Conservation (phyloP, 1,139 yeast genomes). For the Blastobotrys proliferans region DNA sequence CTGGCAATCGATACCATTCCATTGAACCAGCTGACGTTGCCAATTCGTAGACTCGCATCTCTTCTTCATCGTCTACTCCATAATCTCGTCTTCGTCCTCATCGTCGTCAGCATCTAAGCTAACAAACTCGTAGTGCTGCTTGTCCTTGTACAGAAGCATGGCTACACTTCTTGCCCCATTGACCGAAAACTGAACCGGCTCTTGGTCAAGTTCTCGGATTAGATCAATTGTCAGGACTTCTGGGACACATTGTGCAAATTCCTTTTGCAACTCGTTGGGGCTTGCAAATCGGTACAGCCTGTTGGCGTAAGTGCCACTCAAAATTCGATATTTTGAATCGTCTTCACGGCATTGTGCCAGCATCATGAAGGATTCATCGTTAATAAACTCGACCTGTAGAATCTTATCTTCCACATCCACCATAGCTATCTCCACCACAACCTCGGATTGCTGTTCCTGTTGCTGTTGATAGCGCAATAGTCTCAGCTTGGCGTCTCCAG, state of each 20-base stretch:
- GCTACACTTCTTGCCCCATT: conserved; percentile 25
- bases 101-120: conserved; percentile 22
- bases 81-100: conserved; percentile 14
- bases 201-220: not conserved
- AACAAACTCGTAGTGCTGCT: conserved; percentile 23
- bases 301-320: too few relatives aligned
- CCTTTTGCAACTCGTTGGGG: too few relatives aligned
- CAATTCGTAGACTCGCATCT: too few relatives aligned
- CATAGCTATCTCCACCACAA: conserved; percentile 1
- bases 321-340: not conserved
- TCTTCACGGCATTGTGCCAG: not conserved
- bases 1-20: too few relatives aligned
- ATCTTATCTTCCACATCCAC: conserved; percentile 6
- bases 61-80: conserved; percentile 1
- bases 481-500: not conserved
- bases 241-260: not conserved
- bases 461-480: conserved; percentile 2
- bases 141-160: conserved; percentile 21
- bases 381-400: conserved; percentile 22
- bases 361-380: conserved; percentile 16
- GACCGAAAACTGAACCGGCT: conserved; percentile 15
- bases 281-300: too few relatives aligned
- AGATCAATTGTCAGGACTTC: not conserved
- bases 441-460: not conserved
- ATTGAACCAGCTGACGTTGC: too few relatives aligned